Evolutionary conservation across 2,329 filamentous ascomycete genomes (phyloP).

Genomic region (Claviceps spartinae): DNA sequence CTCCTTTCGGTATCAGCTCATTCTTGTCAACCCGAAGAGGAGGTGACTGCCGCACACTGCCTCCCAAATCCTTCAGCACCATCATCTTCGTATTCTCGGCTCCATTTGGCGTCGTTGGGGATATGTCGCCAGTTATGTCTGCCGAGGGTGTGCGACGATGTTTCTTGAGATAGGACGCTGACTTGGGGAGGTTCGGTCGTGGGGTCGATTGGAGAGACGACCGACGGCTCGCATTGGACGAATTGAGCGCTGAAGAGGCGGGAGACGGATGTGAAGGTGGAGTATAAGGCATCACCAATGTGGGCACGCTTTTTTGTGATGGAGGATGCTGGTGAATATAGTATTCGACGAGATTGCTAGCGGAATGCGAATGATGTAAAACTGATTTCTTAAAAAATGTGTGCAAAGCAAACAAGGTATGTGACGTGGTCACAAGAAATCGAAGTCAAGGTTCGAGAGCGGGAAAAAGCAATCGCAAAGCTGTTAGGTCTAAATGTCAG

Average conservation of each 20-base stretch:
- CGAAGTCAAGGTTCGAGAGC: background rate
- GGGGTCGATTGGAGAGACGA: conserved; percentile 39
- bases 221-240: conserved; percentile 44
- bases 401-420: background rate
- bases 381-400: conserved; percentile 1
- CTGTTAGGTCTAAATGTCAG: background rate
- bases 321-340: background rate
- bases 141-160: conserved; percentile 46
- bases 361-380: background rate
- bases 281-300: conserved; percentile 69
- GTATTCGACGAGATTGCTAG: background rate
- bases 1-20: conserved; percentile 60
- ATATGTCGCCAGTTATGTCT: conserved; percentile 14
- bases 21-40: conserved; percentile 61
- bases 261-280: conserved; percentile 57
- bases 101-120: conserved; percentile 15
- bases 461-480: background rate
- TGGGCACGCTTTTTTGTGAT: conserved; percentile 9
- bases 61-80: conserved; percentile 30
- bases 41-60: conserved; percentile 66
- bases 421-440: background rate
- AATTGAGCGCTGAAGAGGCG: conserved; percentile 42
- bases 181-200: conserved; percentile 45
- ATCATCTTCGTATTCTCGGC: conserved; percentile 12
- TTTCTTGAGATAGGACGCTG: conserved; percentile 51